Base-by-base conservation (phyloP, 179 eudicot species). In the Kewa caespitosa region DNA sequence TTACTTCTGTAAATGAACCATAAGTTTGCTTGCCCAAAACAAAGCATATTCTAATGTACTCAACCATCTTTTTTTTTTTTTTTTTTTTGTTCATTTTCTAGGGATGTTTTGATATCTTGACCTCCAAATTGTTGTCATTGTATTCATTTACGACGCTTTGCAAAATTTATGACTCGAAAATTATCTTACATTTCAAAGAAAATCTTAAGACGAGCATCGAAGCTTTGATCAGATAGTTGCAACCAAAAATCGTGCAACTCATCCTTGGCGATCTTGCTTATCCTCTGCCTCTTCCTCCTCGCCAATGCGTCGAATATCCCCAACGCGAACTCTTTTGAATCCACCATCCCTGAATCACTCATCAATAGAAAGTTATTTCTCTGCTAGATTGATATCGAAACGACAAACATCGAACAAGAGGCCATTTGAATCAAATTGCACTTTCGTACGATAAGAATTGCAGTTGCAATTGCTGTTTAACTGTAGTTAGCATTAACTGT, bases 191-290 rank as follows among this genome's bases (percentile, higher is more conserved):
- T 93, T 86, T 93, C 98, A 15, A 92, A 92, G 91, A 92, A 92
- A 73, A 92, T 92, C 65, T 92, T 96, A 67, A 92, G 90, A 43
- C 99, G 97, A 74, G 99, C 97, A 67, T 95, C 99, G 55, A 95
- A 91, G 77, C 97, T 93, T 59, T 88, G 95, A 75, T 93, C 93
- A 9, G 99, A 87, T 73, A 95, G 86, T 79, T 93, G 96, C 72
- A 83, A 70, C 99, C 99, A 95, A 82, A 93, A 95, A 27, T 93
- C 97, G 38, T 87, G 86, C 78, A 95, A 85, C 75, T 95, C 98
- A 2, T 88, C 94, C 64, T 91, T 93, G 1, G 80, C 77, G 39
- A 95, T 84, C 78, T 74, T 88, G 25, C 76, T 70, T 50, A 86
- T 76, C 69, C 86, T 89, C 78, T 89, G 97, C 42, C 93, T 83